phyloP scores from a whole-genome alignment of 768 basidiomycete genomes.

The Termitomyces sp. region DNA sequence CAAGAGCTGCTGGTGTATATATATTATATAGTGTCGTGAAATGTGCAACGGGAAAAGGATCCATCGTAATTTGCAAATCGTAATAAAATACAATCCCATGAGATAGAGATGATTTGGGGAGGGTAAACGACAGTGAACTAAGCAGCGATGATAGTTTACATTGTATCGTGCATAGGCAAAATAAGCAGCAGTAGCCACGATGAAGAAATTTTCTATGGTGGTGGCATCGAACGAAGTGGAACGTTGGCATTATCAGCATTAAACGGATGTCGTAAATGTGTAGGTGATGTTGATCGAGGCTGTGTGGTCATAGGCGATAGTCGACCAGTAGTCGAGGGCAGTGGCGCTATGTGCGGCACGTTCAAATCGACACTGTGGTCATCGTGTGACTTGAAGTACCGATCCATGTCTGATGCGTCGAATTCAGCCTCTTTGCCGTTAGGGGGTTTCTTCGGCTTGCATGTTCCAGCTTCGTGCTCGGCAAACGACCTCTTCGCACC shows the following conservation, averaged over 20 bases:
- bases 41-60: background rate
- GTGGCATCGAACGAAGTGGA: background rate
- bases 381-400: conserved; percentile 51
- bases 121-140: background rate
- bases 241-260: background rate
- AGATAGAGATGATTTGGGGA: background rate
- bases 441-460: background rate
- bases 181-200: background rate
- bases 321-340: background rate
- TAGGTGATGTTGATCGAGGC: background rate
- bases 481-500: conserved; percentile 29
- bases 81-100: conserved; percentile 6
- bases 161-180: background rate
- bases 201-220: background rate
- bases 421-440: conserved; percentile 30
- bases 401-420: conserved; percentile 67
- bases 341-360: background rate
- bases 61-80: background rate
- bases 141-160: conserved; percentile 3
- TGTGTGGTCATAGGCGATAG: background rate
- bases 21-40: background rate
- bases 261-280: conserved; percentile 3
- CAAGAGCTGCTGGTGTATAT: background rate
- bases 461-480: background rate
- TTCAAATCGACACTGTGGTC: conserved; percentile 7